Conservation (phyloP, 78 protist species). For the Speleostelium caveatum region DNA sequence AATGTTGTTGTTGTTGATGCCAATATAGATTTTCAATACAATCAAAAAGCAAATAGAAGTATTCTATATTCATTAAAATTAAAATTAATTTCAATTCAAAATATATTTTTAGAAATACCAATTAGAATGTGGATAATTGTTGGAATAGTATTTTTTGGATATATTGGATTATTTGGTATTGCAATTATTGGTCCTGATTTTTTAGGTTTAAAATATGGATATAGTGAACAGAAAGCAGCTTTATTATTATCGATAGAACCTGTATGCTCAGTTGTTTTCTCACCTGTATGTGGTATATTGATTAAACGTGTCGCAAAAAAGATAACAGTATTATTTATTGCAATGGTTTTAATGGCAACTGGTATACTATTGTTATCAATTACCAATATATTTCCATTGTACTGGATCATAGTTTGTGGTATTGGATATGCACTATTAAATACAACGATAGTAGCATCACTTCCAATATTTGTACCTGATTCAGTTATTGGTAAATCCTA, state of each 20-base stretch:
- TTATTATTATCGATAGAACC: slow-evolving; percentile 42
- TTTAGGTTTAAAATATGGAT: slow-evolving; percentile 33
- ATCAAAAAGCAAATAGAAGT: neutral
- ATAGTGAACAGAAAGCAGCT: slow-evolving; percentile 44
- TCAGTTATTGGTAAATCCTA: slow-evolving; percentile 40
- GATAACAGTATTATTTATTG: neutral
- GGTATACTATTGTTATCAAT: slow-evolving; percentile 10
- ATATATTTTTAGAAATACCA: slow-evolving; percentile 24
- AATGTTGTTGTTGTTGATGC: neutral
- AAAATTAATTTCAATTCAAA: neutral
- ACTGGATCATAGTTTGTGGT: slow-evolving; percentile 47
- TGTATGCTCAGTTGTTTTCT: slow-evolving; percentile 7
- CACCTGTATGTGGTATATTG: slow-evolving; percentile 38
- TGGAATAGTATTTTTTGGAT: slow-evolving; percentile 71
- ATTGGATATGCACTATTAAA: slow-evolving; percentile 55
- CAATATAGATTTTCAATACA: neutral
- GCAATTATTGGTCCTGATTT: slow-evolving; percentile 69
- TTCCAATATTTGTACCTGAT: slow-evolving; percentile 40
- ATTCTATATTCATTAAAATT: neutral
- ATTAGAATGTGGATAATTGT: slow-evolving; percentile 41
- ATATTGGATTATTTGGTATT: slow-evolving; percentile 40
- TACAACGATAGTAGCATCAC: slow-evolving; percentile 34
- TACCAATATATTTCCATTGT: slow-evolving; percentile 10
- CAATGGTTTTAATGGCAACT: neutral
- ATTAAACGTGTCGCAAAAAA: neutral